Conservation (phyloP, 495 filamentous ascomycete genomes). For the Tuber brumale region DNA sequence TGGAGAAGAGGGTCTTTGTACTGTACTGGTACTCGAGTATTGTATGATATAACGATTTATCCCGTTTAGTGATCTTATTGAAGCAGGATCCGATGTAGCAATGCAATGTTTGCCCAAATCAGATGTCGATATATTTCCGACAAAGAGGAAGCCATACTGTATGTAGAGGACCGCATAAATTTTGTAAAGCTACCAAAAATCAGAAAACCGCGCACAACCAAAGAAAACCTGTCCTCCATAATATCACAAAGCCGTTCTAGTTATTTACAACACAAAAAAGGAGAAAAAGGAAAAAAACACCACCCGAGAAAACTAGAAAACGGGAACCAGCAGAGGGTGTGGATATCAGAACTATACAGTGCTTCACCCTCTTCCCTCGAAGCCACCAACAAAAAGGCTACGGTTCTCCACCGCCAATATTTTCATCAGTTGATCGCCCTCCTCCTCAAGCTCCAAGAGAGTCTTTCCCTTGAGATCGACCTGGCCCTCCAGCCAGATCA, state of each 20-base stretch:
- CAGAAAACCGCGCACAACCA: not conserved
- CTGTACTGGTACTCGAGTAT: not conserved
- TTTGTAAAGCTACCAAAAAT: not conserved
- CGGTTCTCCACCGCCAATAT: conserved; percentile 28
- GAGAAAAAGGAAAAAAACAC: not conserved
- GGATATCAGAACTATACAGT: not conserved
- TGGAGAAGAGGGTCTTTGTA: not conserved
- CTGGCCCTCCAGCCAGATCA: conserved; percentile 18
- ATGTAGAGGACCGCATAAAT: not conserved
- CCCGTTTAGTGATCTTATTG: not conserved
- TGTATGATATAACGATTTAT: not conserved
- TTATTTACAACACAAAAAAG: not conserved
- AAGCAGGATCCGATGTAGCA: not conserved
- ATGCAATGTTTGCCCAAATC: not conserved
- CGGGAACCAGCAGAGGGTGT: not conserved
- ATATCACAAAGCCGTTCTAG: not conserved
- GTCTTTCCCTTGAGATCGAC: conserved; percentile 26
- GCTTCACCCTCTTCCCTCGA: not conserved
- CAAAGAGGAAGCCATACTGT: not conserved
- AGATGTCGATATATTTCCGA: not conserved
- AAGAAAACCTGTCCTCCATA: not conserved
- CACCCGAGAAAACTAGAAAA: not conserved
- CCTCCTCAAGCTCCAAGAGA: conserved; percentile 43
- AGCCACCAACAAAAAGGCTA: conserved; percentile 16
- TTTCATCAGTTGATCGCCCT: conserved; percentile 39